These are phyloP conservation scores for Syncephalastrum sp. DNA, from an alignment of 371 early-diverging fungal species.

Conservation along the genomic window DNA sequence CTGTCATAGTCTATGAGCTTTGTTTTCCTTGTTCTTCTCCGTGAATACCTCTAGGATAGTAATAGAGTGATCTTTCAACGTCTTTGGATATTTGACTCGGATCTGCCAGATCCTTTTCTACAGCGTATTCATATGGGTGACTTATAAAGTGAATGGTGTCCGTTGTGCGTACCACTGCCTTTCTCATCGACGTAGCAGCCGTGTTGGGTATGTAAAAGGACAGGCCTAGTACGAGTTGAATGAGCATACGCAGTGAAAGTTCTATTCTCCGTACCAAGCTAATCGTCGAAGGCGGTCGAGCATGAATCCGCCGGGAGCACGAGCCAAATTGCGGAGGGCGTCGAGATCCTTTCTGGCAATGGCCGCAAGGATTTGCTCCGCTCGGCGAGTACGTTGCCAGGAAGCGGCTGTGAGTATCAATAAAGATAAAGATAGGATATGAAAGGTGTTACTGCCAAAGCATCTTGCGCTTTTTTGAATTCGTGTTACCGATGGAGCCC, in stretches of 20 bases:
- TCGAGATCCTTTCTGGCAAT: conserved; percentile 30
- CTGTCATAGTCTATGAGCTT: conserved; percentile 12
- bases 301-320: conserved; percentile 37
- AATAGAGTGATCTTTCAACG: conserved; percentile 50
- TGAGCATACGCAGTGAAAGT: not conserved
- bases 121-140: not conserved
- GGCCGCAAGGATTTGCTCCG: conserved; percentile 30
- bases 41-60: conserved; percentile 44
- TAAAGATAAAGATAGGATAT: not conserved
- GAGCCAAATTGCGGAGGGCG: conserved; percentile 28
- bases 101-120: conserved; percentile 51
- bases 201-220: conserved; percentile 51
- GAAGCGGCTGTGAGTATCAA: conserved; percentile 4
- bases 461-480: not conserved
- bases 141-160: not conserved
- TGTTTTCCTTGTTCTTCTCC: not conserved
- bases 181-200: conserved; percentile 50
- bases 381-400: conserved; percentile 29
- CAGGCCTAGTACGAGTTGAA: conserved; percentile 28
- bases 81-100: conserved; percentile 50
- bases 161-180: conserved; percentile 36
- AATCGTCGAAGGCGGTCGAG: conserved; percentile 33
- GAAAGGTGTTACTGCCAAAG: not conserved
- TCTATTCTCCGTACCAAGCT: conserved; percentile 33
- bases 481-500: conserved; percentile 25